These are phyloP conservation scores for Hyaloperonospora arabidopsidis DNA, from an alignment of 352 stramenopile species.

Conservation along the genomic window DNA sequence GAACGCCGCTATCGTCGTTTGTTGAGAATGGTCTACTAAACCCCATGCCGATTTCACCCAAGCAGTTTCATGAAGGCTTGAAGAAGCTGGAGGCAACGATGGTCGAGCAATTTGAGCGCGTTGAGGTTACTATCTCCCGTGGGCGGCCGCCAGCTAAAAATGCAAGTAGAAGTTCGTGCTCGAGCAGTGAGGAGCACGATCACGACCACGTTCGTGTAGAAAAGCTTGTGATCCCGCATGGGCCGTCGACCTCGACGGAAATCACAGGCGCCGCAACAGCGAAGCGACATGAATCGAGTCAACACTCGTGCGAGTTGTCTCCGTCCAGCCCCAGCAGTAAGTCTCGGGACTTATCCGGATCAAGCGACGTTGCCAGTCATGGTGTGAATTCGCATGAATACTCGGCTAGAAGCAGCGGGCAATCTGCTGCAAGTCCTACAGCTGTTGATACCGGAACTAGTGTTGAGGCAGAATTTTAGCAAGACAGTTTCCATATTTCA, in stretches of 20 bases:
- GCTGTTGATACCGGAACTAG: conserved; percentile 24
- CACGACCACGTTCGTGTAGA: conserved; percentile 30
- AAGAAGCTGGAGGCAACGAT: conserved; percentile 62
- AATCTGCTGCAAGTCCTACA: conserved; percentile 26
- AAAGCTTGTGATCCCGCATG: conserved; percentile 35
- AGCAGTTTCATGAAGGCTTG: conserved; percentile 45
- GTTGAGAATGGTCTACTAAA: conserved; percentile 69
- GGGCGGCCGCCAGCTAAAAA: conserved; percentile 43
- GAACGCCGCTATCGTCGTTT: conserved; percentile 78
- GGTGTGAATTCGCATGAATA: conserved; percentile 12
- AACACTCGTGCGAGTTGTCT: neutral
- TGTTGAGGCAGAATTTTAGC: conserved; percentile 39
- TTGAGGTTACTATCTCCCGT: conserved; percentile 77
- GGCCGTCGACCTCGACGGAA: conserved; percentile 12
- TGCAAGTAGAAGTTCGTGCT: conserved; percentile 22
- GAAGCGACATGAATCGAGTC: conserved; percentile 14
- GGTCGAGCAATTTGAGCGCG: conserved; percentile 60
- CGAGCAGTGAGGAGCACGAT: conserved; percentile 27
- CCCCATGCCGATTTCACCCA: conserved; percentile 42
- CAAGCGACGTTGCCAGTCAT: conserved; percentile 12
- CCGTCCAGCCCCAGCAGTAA: conserved; percentile 10
- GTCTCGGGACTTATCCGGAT: conserved; percentile 11
- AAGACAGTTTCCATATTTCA: conserved; percentile 15
- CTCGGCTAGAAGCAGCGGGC: conserved; percentile 24
- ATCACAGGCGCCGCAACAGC: conserved; percentile 5